These are phyloP conservation scores for Stephania yunnanensis DNA, from an alignment of 164 flowering plant species.

Conservation along the genomic window DNA sequence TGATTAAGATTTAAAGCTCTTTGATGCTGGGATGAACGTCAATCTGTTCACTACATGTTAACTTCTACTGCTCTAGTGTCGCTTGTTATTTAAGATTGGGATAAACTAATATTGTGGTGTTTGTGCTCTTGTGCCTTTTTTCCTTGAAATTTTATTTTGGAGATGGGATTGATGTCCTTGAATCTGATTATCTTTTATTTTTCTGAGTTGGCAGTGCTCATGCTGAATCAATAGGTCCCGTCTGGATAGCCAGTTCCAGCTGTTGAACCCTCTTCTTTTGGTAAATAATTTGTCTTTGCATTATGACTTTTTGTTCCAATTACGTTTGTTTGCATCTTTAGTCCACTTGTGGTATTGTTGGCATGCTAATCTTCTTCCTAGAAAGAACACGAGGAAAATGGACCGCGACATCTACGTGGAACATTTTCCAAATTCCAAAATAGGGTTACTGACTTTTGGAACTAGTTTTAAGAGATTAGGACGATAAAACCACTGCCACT, in stretches of 20 bases:
- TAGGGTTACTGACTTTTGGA: neutral
- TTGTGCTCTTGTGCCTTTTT: neutral
- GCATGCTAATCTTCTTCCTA: neutral
- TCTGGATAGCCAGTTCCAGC: constrained; percentile 27
- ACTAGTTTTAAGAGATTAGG: neutral
- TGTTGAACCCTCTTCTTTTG: constrained; percentile 15
- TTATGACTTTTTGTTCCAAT: neutral
- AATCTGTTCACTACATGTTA: neutral
- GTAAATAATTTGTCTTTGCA: constrained; percentile 19
- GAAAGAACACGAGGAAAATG: neutral
- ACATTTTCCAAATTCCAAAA: neutral
- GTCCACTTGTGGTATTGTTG: neutral
- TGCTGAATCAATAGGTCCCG: constrained; percentile 26
- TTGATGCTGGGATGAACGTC: neutral
- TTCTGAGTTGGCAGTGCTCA: constrained; percentile 23
- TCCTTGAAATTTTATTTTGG: neutral
- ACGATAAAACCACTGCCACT: too few relatives aligned
- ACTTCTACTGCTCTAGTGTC: neutral
- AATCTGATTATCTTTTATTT: constrained; percentile 9
- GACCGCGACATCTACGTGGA: neutral
- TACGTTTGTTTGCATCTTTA: neutral
- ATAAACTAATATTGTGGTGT: neutral
- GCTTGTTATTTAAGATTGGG: neutral
- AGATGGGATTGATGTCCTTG: neutral
- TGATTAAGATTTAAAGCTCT: neutral